These are phyloP conservation scores for Stagonosporopsis tanaceti DNA, from an alignment of 2,329 filamentous ascomycete genomes.

Conservation along the genomic window DNA sequence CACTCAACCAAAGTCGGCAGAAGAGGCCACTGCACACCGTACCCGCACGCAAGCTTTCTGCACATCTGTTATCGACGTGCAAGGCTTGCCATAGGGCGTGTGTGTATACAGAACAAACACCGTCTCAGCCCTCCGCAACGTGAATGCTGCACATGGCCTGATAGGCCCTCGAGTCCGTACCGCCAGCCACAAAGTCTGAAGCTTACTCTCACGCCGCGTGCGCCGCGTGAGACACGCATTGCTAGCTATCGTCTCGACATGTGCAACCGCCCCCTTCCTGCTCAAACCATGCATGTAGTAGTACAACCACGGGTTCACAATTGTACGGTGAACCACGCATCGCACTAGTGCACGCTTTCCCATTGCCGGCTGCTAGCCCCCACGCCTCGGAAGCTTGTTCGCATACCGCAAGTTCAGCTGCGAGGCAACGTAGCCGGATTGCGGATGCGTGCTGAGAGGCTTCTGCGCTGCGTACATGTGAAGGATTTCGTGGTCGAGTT, in stretches of 20 bases:
- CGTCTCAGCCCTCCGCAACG: constrained; percentile 10
- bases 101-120: background rate
- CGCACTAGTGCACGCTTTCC: constrained; percentile 18
- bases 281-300: background rate
- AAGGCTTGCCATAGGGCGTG: constrained; percentile 9
- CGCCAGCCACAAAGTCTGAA: constrained; percentile 7
- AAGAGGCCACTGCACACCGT: constrained; percentile 3
- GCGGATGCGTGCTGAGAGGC: background rate
- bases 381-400: background rate
- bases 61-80: constrained; percentile 9
- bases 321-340: constrained; percentile 18
- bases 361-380: constrained; percentile 9
- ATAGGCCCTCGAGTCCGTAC: constrained; percentile 1
- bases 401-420: constrained; percentile 17
- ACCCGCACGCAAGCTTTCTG: constrained; percentile 2
- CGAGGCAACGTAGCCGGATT: constrained; percentile 3
- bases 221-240: background rate
- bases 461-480: background rate
- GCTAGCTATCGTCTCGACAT: too few relatives aligned
- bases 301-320: constrained; percentile 3
- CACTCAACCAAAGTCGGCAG: constrained; percentile 10
- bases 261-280: background rate
- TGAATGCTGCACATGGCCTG: constrained; percentile 7
- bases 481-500: constrained; percentile 3
- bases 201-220: background rate